phyloP scores from a whole-genome alignment of 768 basidiomycete species.

The Arthromyces matolae region DNA sequence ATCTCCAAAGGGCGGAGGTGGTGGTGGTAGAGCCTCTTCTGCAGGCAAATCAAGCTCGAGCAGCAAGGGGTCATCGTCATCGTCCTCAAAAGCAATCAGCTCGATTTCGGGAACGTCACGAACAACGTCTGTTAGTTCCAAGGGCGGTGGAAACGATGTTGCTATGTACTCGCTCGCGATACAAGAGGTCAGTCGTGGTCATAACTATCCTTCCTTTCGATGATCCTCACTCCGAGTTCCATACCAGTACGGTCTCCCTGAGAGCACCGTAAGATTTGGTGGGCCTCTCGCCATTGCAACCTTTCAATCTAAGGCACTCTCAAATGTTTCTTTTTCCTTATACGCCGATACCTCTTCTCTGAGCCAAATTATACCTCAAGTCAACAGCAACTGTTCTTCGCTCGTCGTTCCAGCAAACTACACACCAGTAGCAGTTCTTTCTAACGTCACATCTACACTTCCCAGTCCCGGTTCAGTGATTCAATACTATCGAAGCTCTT shows the following conservation, averaged over 20 bases:
- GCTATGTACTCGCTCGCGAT: too few species aligned
- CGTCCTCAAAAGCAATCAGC: too few species aligned
- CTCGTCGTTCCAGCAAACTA: not conserved
- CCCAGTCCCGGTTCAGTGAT: slow-evolving; percentile 44
- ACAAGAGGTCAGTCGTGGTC: not conserved
- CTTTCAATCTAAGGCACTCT: not conserved
- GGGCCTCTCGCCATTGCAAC: not conserved
- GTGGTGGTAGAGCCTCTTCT: too few species aligned
- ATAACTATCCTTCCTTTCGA: not conserved
- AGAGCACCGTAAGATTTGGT: not conserved
- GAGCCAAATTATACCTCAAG: not conserved
- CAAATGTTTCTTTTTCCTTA: not conserved
- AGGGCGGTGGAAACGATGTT: too few species aligned
- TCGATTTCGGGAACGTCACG: too few species aligned
- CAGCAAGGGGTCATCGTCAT: too few species aligned
- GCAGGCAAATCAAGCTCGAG: too few species aligned
- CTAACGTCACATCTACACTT: not conserved
- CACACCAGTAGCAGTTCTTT: not conserved
- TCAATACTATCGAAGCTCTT: slow-evolving; percentile 67
- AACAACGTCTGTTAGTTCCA: too few species aligned
- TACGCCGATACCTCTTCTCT: not conserved
- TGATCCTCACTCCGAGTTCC: too few species aligned
- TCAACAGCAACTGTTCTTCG: not conserved
- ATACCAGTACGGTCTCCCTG: not conserved
- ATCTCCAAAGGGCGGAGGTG: too few species aligned